Conservation (phyloP, 2,329 filamentous ascomycete genomes). For the Aspergillus fumigatiaffinis region DNA sequence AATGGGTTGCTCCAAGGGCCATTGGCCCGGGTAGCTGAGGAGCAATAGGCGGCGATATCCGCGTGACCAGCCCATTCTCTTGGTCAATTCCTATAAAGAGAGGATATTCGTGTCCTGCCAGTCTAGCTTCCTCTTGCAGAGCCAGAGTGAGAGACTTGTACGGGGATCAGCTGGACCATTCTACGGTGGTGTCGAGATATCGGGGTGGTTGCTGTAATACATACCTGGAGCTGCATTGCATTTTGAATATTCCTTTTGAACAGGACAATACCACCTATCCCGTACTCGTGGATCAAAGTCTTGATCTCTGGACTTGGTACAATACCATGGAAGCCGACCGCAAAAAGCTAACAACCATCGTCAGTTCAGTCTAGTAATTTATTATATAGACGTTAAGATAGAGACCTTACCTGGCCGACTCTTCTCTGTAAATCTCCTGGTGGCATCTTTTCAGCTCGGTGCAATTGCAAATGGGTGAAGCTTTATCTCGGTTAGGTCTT, state of each 20-base stretch:
- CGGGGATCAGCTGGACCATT: conserved; percentile 1
- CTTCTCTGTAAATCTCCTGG: conserved; percentile 24
- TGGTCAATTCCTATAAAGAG: conserved; percentile 46
- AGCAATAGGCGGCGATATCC: conserved; percentile 39
- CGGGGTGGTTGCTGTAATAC: background rate
- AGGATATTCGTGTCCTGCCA: conserved; percentile 37
- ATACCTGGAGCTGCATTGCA: conserved; percentile 36
- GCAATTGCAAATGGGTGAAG: background rate
- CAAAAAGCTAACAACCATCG: conserved; percentile 35
- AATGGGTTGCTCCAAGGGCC: conserved; percentile 42
- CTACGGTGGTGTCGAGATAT: background rate
- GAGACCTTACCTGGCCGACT: conserved; percentile 31
- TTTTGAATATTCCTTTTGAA: conserved; percentile 41
- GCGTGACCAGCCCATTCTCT: conserved; percentile 44
- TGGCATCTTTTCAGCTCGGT: conserved; percentile 15
- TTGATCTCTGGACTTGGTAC: conserved; percentile 40
- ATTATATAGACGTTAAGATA: background rate
- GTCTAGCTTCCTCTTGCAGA: conserved; percentile 39
- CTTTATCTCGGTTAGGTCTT: background rate
- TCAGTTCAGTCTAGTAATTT: background rate
- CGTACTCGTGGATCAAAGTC: conserved; percentile 39
- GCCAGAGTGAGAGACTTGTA: conserved; percentile 27
- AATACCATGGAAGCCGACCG: conserved; percentile 42
- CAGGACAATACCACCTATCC: conserved; percentile 40
- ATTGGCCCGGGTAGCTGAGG: conserved; percentile 42